These are phyloP conservation scores for Oidiodendron maius DNA, from an alignment of 495 filamentous ascomycete species.

Conservation along the genomic window DNA sequence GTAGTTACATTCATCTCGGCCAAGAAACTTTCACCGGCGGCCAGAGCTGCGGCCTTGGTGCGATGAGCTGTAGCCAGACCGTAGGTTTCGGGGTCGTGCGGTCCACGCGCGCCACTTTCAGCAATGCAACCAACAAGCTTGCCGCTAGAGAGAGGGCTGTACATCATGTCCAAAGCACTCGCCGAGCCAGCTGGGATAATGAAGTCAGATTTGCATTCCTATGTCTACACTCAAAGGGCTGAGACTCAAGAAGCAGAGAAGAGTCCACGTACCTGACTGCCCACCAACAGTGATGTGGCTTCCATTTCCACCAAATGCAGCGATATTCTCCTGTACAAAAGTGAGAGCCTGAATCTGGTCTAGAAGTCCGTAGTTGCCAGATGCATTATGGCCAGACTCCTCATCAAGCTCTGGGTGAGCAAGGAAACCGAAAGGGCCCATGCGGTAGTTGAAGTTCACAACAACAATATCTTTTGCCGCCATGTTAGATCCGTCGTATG, in stretches of 20 bases:
- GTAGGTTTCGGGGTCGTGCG: slow-evolving; percentile 1
- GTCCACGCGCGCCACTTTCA: slow-evolving; percentile 1
- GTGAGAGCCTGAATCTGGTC: slow-evolving; percentile 65
- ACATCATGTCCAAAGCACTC: slow-evolving; percentile 9
- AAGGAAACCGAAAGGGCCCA: slow-evolving; percentile 55
- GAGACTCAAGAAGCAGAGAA: not conserved
- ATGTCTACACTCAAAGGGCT: not conserved
- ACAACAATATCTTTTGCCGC: slow-evolving; percentile 29
- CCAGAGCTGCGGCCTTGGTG: not conserved
- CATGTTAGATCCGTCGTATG: slow-evolving; percentile 35
- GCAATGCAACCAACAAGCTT: not conserved
- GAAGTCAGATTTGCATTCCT: not conserved
- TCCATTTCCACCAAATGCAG: slow-evolving; percentile 61
- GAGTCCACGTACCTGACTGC: slow-evolving; percentile 46
- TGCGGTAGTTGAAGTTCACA: slow-evolving; percentile 46
- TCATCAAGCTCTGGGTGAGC: slow-evolving; percentile 16
- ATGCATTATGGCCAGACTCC: slow-evolving; percentile 15
- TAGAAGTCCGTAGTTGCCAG: slow-evolving; percentile 46
- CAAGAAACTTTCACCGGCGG: not conserved
- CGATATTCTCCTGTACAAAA: slow-evolving; percentile 66
- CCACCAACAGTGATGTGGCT: slow-evolving; percentile 57
- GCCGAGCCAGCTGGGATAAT: slow-evolving; percentile 3
- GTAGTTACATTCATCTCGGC: slow-evolving; percentile 1
- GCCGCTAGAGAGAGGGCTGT: slow-evolving; percentile 2
- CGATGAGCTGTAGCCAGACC: slow-evolving; percentile 1